Conservation (phyloP, 805 yeast species). For the Saturnispora sekii region DNA sequence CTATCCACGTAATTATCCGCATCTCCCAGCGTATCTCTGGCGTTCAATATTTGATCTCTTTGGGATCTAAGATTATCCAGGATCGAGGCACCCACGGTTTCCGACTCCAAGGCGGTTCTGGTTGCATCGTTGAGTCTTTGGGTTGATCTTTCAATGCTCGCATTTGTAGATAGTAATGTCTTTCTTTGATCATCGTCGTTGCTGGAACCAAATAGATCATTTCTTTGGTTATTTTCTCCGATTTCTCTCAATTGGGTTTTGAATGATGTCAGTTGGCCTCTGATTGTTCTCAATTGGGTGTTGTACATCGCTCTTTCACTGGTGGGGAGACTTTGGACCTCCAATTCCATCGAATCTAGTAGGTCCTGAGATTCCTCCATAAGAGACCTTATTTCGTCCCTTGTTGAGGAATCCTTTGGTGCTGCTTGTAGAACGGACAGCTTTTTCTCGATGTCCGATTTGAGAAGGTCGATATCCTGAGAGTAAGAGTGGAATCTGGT, state of each 20-base stretch:
- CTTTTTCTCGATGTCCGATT: slow-evolving; percentile 2
- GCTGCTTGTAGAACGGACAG: not conserved
- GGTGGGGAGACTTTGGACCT: slow-evolving; percentile 78
- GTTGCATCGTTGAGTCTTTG: slow-evolving; percentile 83
- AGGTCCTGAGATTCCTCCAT: slow-evolving; percentile 77
- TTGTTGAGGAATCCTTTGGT: not conserved
- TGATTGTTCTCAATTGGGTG: slow-evolving; percentile 66
- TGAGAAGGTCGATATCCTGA: slow-evolving; percentile 5
- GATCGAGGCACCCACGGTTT: slow-evolving; percentile 81
- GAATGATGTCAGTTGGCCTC: slow-evolving; percentile 44
- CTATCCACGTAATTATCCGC: slow-evolving; percentile 93
- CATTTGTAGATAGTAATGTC: slow-evolving; percentile 66
- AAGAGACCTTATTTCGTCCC: not conserved
- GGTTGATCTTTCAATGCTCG: slow-evolving; percentile 70
- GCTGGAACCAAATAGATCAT: slow-evolving; percentile 46
- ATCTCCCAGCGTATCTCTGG: slow-evolving; percentile 76
- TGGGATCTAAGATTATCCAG: slow-evolving; percentile 84
- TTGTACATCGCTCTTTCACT: slow-evolving; percentile 60
- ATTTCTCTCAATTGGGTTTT: slow-evolving; percentile 46
- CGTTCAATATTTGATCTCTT: slow-evolving; percentile 80
- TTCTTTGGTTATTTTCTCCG: slow-evolving; percentile 63
- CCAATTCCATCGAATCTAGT: slow-evolving; percentile 79
- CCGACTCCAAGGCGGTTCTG: slow-evolving; percentile 87
- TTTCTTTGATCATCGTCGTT: slow-evolving; percentile 55
- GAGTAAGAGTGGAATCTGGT: slow-evolving; percentile 4